Base-by-base conservation (phyloP, 2,329 filamentous ascomycete species). In the Aspergillus brunneoviolaceus region DNA sequence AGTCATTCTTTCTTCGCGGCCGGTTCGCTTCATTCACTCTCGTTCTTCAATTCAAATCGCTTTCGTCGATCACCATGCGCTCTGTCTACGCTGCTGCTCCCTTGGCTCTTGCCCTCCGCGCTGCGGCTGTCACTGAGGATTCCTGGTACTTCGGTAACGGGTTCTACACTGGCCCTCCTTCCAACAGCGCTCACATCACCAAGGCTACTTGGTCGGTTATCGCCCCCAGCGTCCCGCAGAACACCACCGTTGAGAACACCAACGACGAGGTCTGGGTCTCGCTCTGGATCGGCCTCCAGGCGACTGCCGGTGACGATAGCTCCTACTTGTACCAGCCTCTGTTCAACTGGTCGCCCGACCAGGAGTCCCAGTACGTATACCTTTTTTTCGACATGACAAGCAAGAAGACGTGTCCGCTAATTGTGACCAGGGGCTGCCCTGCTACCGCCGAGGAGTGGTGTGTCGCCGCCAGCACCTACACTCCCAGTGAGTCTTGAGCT, bases 381-480 rank as follows among this genome's bases (percentile, higher is more conserved):
- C 9, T 21, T 11, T 9, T n/a, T 31, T 19, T 19, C 14, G 6
- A 14, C 2, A 7, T 19, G 4, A 45, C 16, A 6, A 19, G 16
- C 16, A 7, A 7, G 14, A 19, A 16, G 16, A 16, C 6, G 39
- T 45, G 39, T n/a, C 16, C 12, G 27, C 35, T 49, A 19, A 60
- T 19, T 3, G 6, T 19, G 10, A 23, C 29, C 42, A 66, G 64
- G 49, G 63, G 63, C 4, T 66, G 64, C 51, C 49, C 64, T 25
- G 64, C 64, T 9, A 50, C 33, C 1, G 45, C 21, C 25, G 33
- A 62, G 5, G 57, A 66, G 47, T 66, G 64, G 64, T 66, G 64
- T 55, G 63, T 65, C 31, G 64, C 63, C 33, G 64, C 63, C 5
- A 65, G 63, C 53, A 66, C 64, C 14, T 66, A 63, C 45, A 66